These are phyloP conservation scores for Chlamydomonas sphaeroides DNA, from an alignment of 139 green algal genomes.

Conservation along the genomic window DNA sequence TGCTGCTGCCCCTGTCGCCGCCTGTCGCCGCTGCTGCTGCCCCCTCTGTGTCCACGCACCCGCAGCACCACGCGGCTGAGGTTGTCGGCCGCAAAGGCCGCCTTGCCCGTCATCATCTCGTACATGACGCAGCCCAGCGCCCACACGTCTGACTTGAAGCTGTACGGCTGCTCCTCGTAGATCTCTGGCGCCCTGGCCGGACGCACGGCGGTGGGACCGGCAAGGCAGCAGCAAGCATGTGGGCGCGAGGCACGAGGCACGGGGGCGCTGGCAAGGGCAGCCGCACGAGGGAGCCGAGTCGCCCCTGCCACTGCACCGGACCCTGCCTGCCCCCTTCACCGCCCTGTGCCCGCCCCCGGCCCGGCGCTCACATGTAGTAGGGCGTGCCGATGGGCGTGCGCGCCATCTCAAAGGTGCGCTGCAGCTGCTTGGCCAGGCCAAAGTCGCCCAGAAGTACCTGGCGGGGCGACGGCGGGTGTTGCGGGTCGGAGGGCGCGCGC, in stretches of 20 bases:
- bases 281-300: too few relatives aligned
- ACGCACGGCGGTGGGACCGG: background rate
- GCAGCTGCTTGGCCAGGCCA: conserved; percentile 60
- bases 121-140: conserved; percentile 67
- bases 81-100: conserved; percentile 58
- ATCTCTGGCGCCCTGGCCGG: conserved; percentile 56
- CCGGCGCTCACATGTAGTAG: conserved; percentile 58
- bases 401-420: conserved; percentile 57
- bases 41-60: too few relatives aligned
- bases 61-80: conserved; percentile 51
- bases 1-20: too few relatives aligned
- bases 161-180: conserved; percentile 62
- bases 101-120: conserved; percentile 54
- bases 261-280: too few relatives aligned
- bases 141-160: conserved; percentile 64
- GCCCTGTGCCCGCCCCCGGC: too few relatives aligned
- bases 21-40: too few relatives aligned
- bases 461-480: too few relatives aligned
- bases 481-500: too few relatives aligned
- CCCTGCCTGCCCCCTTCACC: too few relatives aligned
- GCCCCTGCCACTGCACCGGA: too few relatives aligned
- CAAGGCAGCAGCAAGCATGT: too few relatives aligned
- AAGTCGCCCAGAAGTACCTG: conserved; percentile 65
- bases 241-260: too few relatives aligned
- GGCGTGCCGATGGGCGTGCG: conserved; percentile 62